These are phyloP conservation scores for Moelleriella libera DNA, from an alignment of 2,329 filamentous ascomycete species.

Conservation along the genomic window DNA sequence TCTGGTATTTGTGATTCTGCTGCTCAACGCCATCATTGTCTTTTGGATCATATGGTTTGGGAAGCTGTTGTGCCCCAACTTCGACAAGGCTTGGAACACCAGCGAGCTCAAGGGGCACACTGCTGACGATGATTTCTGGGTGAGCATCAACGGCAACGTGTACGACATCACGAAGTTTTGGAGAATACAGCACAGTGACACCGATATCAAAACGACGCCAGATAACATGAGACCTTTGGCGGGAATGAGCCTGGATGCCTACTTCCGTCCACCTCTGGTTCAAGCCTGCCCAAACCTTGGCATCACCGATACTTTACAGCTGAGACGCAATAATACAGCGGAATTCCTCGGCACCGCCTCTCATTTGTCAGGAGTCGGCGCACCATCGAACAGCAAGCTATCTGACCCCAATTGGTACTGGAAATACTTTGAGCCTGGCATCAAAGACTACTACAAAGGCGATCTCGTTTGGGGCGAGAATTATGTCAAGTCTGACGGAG, in stretches of 20 bases:
- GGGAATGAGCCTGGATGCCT: slow-evolving; percentile 67
- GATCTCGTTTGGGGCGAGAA: slow-evolving; percentile 58
- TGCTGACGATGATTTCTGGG: slow-evolving; percentile 67
- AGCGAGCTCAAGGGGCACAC: slow-evolving; percentile 57
- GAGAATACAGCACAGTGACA: slow-evolving; percentile 72
- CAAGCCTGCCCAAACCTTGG: slow-evolving; percentile 64
- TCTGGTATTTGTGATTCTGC: slow-evolving; percentile 62
- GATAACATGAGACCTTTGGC: slow-evolving; percentile 63
- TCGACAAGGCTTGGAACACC: slow-evolving; percentile 72
- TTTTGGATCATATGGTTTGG: slow-evolving; percentile 92
- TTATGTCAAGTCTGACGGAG: slow-evolving; percentile 50
- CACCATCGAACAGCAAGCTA: slow-evolving; percentile 44
- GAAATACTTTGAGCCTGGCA: slow-evolving; percentile 57
- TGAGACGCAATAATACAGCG: slow-evolving; percentile 53
- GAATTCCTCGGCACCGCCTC: slow-evolving; percentile 33
- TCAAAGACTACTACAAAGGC: slow-evolving; percentile 79
- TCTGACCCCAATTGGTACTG: slow-evolving; percentile 63
- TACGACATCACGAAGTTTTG: slow-evolving; percentile 90
- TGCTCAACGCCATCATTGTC: slow-evolving; percentile 69
- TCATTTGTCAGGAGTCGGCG: slow-evolving; percentile 56
- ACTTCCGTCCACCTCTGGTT: slow-evolving; percentile 68
- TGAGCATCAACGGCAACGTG: slow-evolving; percentile 74
- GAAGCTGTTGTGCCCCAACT: slow-evolving; percentile 75
- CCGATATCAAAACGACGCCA: slow-evolving; percentile 39
- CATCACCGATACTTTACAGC: slow-evolving; percentile 34